Conservation (phyloP, 148 eudicot species). For the Silene conica region DNA sequence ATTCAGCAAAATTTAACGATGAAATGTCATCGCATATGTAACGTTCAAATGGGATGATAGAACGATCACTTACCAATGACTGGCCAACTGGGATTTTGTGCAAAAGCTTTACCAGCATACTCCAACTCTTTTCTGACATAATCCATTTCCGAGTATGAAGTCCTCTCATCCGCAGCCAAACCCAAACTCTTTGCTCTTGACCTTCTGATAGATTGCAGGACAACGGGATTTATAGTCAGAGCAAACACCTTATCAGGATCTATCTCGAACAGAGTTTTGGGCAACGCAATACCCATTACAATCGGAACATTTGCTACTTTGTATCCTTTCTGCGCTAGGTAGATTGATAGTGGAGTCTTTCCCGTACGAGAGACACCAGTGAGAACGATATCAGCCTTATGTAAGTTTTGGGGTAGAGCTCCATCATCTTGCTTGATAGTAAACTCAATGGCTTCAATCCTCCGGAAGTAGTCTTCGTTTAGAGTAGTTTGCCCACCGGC, state of each 20-base stretch:
- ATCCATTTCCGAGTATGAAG: constrained; percentile 71
- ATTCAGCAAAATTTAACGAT: background rate
- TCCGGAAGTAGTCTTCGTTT: constrained; percentile 70
- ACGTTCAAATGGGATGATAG: background rate
- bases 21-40: background rate
- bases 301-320: constrained; percentile 93
- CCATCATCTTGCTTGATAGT: constrained; percentile 98
- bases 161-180: constrained; percentile 38
- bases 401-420: constrained; percentile 72
- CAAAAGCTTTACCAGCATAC: constrained; percentile 56
- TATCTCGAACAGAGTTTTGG: constrained; percentile 58
- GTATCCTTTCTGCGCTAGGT: constrained; percentile 84
- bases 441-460: constrained; percentile 92
- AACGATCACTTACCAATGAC: constrained; percentile 69
- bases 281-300: constrained; percentile 61
- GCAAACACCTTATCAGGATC: constrained; percentile 76
- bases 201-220: constrained; percentile 68
- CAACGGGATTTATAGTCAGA: constrained; percentile 69
- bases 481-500: constrained; percentile 68
- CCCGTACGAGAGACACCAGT: constrained; percentile 92
- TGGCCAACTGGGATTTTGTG: constrained; percentile 81
- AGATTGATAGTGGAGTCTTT: constrained; percentile 86
- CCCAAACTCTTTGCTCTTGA: constrained; percentile 82
- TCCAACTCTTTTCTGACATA: constrained; percentile 69
- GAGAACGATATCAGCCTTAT: constrained; percentile 72